These are phyloP conservation scores for Penicillium capsulatum DNA, from an alignment of 2,329 filamentous ascomycete genomes.

Conservation along the genomic window DNA sequence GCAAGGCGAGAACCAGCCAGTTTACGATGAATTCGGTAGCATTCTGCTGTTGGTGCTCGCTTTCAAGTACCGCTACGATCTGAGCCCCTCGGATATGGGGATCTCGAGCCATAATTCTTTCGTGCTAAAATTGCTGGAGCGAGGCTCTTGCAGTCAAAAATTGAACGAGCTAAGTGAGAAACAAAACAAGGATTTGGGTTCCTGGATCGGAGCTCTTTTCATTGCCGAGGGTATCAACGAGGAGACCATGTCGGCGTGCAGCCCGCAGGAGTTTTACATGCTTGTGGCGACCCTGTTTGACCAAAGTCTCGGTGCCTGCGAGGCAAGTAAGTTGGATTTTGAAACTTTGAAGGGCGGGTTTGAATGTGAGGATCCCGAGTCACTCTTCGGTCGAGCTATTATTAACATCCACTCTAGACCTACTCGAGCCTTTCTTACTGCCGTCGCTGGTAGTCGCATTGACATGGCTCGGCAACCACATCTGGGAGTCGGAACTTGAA, in stretches of 20 bases:
- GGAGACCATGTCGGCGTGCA: constrained; percentile 61
- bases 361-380: constrained; percentile 52
- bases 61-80: constrained; percentile 55
- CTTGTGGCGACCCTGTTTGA: constrained; percentile 60
- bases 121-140: constrained; percentile 51
- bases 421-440: constrained; percentile 60
- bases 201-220: constrained; percentile 60
- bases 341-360: constrained; percentile 59
- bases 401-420: constrained; percentile 40
- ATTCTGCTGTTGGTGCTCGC: constrained; percentile 57
- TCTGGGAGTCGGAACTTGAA: constrained; percentile 49
- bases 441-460: constrained; percentile 58
- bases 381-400: no score
- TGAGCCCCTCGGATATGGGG: constrained; percentile 52
- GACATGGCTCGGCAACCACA: constrained; percentile 56
- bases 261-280: constrained; percentile 61
- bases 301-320: constrained; percentile 58
- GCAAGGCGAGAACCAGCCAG: constrained; percentile 60
- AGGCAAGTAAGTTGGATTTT: constrained; percentile 51
- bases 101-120: constrained; percentile 51
- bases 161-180: constrained; percentile 52
- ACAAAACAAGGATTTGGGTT: constrained; percentile 54
- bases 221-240: constrained; percentile 61
- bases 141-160: constrained; percentile 45
- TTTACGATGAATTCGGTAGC: constrained; percentile 63